phyloP scores from a whole-genome alignment of 2,329 filamentous ascomycete species.

The Penicillium sp. region DNA sequence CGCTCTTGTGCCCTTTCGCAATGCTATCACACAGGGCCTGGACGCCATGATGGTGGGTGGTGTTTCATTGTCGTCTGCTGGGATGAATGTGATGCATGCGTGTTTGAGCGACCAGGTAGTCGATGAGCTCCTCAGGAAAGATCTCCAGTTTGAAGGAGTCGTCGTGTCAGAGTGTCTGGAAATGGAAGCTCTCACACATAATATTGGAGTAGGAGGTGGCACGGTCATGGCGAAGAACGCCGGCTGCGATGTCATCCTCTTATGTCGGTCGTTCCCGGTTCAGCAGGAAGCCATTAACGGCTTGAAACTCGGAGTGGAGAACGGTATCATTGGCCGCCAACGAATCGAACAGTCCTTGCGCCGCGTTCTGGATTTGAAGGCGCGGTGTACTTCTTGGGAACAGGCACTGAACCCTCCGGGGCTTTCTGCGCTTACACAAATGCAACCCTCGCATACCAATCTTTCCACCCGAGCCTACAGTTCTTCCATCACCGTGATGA shows the following conservation, averaged over 20 bases:
- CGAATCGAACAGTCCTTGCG: conserved; percentile 76
- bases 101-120: conserved; percentile 92
- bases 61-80: conserved; percentile 84
- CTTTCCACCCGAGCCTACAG: conserved; percentile 86
- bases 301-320: conserved; percentile 82
- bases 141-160: conserved; percentile 85
- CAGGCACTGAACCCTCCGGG: conserved; percentile 86
- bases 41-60: conserved; percentile 96
- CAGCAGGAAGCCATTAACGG: conserved; percentile 90
- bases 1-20: conserved; percentile 84
- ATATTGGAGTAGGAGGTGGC: conserved; percentile 93
- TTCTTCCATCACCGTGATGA: conserved; percentile 84
- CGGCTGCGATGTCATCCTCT: conserved; percentile 84
- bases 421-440: conserved; percentile 67
- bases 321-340: conserved; percentile 77
- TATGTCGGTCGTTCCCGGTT: conserved; percentile 82
- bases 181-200: conserved; percentile 93
- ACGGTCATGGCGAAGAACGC: conserved; percentile 97
- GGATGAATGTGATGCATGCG: conserved; percentile 92
- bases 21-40: conserved; percentile 78
- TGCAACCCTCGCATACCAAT: conserved; percentile 76
- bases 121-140: conserved; percentile 79
- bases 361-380: conserved; percentile 75
- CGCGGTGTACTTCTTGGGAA: conserved; percentile 82
- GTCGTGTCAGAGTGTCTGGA: conserved; percentile 93